Percentiles rank a stretch among this genome's conserved stretches.
phyloP scores from a whole-genome alignment of 202 grass and related monocot genomes.

The Zoysia matrella region DNA sequence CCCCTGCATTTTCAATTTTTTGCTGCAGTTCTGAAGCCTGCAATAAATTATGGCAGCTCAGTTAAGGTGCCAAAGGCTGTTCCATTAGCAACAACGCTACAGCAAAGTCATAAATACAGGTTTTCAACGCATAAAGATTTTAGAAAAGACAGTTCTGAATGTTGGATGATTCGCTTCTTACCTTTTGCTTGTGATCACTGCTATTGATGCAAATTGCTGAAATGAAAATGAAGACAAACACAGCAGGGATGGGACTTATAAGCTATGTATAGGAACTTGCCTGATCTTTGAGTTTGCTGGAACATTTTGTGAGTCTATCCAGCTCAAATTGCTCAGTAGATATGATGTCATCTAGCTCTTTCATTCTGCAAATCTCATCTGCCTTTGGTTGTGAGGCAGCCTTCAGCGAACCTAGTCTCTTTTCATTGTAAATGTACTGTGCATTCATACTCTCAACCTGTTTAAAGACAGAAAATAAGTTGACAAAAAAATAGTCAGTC shows the following conservation, averaged over 20 bases:
- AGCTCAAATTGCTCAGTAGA: conserved; percentile 68
- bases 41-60: conserved; percentile 14
- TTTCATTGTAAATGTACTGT: conserved; percentile 77
- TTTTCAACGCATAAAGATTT: conserved; percentile 9
- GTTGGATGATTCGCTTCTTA: conserved; percentile 14
- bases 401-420: conserved; percentile 73
- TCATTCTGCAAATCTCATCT: conserved; percentile 64
- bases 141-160: conserved; percentile 4
- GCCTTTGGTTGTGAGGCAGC: conserved; percentile 73
- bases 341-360: conserved; percentile 70
- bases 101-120: background rate
- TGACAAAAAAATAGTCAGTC: background rate
- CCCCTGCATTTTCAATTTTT: conserved; percentile 92
- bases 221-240: conserved; percentile 18
- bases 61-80: conserved; percentile 3
- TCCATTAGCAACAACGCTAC: conserved; percentile 6
- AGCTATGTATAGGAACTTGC: conserved; percentile 43
- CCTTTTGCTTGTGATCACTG: background rate
- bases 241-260: conserved; percentile 9
- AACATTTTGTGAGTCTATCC: conserved; percentile 73
- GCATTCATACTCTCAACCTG: conserved; percentile 87
- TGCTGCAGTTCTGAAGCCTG: conserved; percentile 92
- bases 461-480: conserved; percentile 29
- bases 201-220: background rate
- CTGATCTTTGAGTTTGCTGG: conserved; percentile 87